Evolutionary conservation across 2,329 filamentous ascomycete species (phyloP).

Genomic region (Penicillium sp.): DNA sequence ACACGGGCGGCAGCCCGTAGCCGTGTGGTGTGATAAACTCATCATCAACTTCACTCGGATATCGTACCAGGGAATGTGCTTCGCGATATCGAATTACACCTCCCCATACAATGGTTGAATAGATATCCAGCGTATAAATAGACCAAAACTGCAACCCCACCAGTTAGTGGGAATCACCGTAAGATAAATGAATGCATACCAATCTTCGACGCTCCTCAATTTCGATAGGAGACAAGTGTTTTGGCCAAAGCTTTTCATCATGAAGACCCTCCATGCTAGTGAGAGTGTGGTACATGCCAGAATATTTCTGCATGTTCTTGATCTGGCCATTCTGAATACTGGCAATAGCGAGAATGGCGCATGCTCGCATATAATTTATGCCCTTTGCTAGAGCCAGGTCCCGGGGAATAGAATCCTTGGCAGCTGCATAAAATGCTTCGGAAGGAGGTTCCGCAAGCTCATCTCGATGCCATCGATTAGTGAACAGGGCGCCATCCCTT

Average conservation of each 20-base stretch:
- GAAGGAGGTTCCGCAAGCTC: constrained; percentile 37
- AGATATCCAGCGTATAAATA: constrained; percentile 58
- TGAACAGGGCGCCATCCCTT: constrained; percentile 51
- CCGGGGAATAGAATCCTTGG: constrained; percentile 40
- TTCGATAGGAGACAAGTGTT: constrained; percentile 46
- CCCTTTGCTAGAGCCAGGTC: constrained; percentile 35
- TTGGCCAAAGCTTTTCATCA: constrained; percentile 56
- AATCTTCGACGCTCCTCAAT: constrained; percentile 50
- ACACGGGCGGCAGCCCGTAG: constrained; percentile 22
- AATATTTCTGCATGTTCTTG: constrained; percentile 51
- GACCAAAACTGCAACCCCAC: constrained; percentile 51
- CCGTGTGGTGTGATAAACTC: constrained; percentile 42
- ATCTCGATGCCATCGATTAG: constrained; percentile 33
- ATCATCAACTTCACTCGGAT: constrained; percentile 51
- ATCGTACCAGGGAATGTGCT: constrained; percentile 48
- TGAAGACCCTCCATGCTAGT: constrained; percentile 52
- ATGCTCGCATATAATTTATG: constrained; percentile 46
- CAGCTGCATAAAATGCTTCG: constrained; percentile 48
- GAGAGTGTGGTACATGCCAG: constrained; percentile 53
- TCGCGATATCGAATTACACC: constrained; percentile 49
- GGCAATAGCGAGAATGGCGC: constrained; percentile 51
- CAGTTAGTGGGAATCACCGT: constrained; percentile 1
- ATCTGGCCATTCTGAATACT: constrained; percentile 54
- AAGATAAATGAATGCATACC: constrained; percentile 32
- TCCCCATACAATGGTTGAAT: constrained; percentile 54